Evolutionary conservation across 352 stramenopile species (phyloP), one percentile per base, ranked within the genome.

Genomic region (Phytopythium mirpurense): DNA sequence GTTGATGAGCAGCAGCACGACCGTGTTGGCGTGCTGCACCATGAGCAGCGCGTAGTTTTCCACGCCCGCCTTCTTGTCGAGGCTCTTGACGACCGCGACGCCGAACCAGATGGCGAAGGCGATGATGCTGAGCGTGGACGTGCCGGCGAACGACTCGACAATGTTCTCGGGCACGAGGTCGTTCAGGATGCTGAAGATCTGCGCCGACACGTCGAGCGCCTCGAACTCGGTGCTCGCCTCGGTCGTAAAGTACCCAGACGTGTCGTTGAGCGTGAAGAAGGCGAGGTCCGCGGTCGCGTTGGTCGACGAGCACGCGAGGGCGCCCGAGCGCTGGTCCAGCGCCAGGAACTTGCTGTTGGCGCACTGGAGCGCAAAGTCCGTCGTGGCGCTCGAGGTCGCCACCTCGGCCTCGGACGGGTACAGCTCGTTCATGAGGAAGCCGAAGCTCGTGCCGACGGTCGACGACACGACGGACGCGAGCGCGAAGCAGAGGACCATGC

Each of bases 101-200:
- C 76, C 83, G 50, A 91, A 79, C 37, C 67, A 68, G 29, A 91
- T 60, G 15, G 80, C 78, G 44, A 91, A 90, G n/a, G 68, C 72
- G 45, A 91, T 90, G 36, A 90, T 68, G 35, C 80, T 86, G 23
- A 91, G 63, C 15, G 82, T 84, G 12, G 76, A 70, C 1, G 63
- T 70, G 2, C 61, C 63, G 12, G 73, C 68, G 34, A 93, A 84
- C 0, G 78, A 68, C n/a, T 68, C 58, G 42, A 88, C 68, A 46
- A 91, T 81, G 59, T 93, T 91, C 32, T 78, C 65, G 14, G 83
- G 83, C 53, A 93, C 73, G 32, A 89, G 62, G 35, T 72, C 60
- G 31, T 73, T 71, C 37, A 88, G 46, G 55, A 90, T 90, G 35
- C 57, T 62, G 52, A 92, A 84, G 51, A 90, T 62, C 57, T 90